Base-by-base conservation (phyloP, 805 yeast genomes). In the Pichia ethanolica region DNA sequence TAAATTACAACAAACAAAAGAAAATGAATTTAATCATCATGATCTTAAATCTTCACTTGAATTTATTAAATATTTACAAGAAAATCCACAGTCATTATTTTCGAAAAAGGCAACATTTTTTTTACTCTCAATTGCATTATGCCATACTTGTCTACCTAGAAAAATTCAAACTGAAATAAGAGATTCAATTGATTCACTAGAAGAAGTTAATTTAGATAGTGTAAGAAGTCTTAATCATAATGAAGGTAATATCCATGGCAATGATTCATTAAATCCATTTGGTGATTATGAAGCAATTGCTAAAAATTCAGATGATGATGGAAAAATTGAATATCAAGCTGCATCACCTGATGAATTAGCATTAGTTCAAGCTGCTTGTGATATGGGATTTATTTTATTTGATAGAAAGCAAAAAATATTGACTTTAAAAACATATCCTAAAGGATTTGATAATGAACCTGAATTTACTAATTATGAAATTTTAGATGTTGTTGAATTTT, bases 271-370 rank as follows among this genome's bases (percentile, higher is more conserved):
- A 5, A 27, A 43, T 43, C 39, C 45, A 5, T 43, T 43, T 43
- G 39, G 12, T n/a, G 35, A 35, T 20, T 20, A 20, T 7, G 35
- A 47, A 27, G 39, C 49, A 35, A 57, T 57, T 25, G 53, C 14
- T 33, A 39, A 36, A 7, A 26, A 41, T 34, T 57, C 54, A 2
- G 57, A 49, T 8, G 65, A 59, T 3, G 77, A 71, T 40, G 81
- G 73, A 26, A 70, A 73, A 26, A 78, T 89, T 27, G 82, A 80
- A 49, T 93, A 93, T 59, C 97, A 91, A 62, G 88, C 98, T 0
- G 82, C 98, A 0, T 90, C 97, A 0, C 99, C 99, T 0, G 99
- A 93, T 67, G 99, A 93, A 64, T 68, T 90, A 45, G 99, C 99
- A 0, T 70, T 93, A 33, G 91, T 93, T 3, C 80, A 84, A 42